phyloP scores from a whole-genome alignment of 2,329 filamentous ascomycete genomes.

The Aspergillus puulaauensis region DNA sequence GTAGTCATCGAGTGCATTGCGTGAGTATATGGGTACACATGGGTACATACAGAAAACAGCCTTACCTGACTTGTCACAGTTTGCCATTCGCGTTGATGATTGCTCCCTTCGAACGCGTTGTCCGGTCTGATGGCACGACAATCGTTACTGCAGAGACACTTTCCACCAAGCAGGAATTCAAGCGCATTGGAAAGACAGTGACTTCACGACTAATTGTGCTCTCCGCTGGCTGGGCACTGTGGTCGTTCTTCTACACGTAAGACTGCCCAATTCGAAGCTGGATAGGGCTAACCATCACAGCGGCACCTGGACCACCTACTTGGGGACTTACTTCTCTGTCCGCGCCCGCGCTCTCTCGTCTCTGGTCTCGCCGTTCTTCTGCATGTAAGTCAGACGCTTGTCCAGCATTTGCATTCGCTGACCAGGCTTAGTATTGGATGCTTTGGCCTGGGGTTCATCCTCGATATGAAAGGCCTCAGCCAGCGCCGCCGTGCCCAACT shows the following conservation, averaged over 20 bases:
- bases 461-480: slow-evolving; percentile 41
- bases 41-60: no score
- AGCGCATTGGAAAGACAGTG: slow-evolving; percentile 41
- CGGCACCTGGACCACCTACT: slow-evolving; percentile 49
- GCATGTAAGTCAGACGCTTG: slow-evolving; percentile 37
- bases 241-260: slow-evolving; percentile 49
- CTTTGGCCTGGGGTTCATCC: slow-evolving; percentile 50
- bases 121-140: slow-evolving; percentile 47
- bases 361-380: slow-evolving; percentile 50
- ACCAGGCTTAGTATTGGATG: slow-evolving; percentile 40
- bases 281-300: slow-evolving; percentile 18
- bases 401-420: neutral
- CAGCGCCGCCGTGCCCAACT: slow-evolving; percentile 49
- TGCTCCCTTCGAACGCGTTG: slow-evolving; percentile 46
- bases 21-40: slow-evolving; percentile 19
- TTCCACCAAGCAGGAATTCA: slow-evolving; percentile 41
- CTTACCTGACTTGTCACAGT: slow-evolving; percentile 12
- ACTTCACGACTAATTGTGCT: slow-evolving; percentile 42
- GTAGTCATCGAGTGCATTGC: slow-evolving; percentile 49
- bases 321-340: slow-evolving; percentile 46
- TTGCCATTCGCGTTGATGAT: slow-evolving; percentile 50
- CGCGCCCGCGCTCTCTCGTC: slow-evolving; percentile 47
- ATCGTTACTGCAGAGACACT: slow-evolving; percentile 45
- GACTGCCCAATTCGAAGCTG: neutral
- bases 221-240: slow-evolving; percentile 44